phyloP scores from a whole-genome alignment of 1,139 yeast genomes.

The Hanseniaspora gamundiae region DNA sequence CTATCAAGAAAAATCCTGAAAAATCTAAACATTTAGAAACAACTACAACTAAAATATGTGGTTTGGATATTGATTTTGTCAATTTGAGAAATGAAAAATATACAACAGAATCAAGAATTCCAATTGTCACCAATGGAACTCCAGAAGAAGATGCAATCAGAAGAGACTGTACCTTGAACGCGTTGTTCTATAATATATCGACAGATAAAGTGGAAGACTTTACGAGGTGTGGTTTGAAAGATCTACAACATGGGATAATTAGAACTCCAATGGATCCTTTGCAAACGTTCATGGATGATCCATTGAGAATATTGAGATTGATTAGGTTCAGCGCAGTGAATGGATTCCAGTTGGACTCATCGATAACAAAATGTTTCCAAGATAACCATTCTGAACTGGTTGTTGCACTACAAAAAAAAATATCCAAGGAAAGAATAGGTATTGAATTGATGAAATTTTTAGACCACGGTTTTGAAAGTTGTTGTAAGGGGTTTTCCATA shows the following conservation, averaged over 20 bases:
- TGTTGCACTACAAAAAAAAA: constrained; percentile 51
- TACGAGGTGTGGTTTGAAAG: constrained; percentile 63
- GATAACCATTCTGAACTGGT: constrained; percentile 61
- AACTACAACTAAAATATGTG: constrained; percentile 79
- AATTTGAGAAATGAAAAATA: constrained; percentile 82
- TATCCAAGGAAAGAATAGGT: constrained; percentile 85
- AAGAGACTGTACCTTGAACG: constrained; percentile 90
- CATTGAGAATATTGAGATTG: constrained; percentile 72
- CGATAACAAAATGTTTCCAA: constrained; percentile 30
- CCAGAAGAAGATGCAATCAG: constrained; percentile 85
- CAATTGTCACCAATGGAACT: constrained; percentile 65
- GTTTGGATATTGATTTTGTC: constrained; percentile 81
- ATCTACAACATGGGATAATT: constrained; percentile 54
- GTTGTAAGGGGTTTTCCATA: not conserved
- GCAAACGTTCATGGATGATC: constrained; percentile 86
- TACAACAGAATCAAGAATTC: constrained; percentile 71
- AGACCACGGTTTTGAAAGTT: not conserved
- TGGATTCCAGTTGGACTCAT: constrained; percentile 49
- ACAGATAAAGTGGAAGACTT: constrained; percentile 67
- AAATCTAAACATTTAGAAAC: constrained; percentile 94
- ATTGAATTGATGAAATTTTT: constrained; percentile 73
- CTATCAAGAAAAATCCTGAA: constrained; percentile 84
- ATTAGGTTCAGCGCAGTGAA: constrained; percentile 79
- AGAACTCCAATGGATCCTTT: constrained; percentile 75
- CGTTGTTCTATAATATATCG: constrained; percentile 73